Percentiles rank a stretch among this genome's conserved stretches.
phyloP scores from a whole-genome alignment of 768 basidiomycete genomes.

The Lactarius sanguifluus region DNA sequence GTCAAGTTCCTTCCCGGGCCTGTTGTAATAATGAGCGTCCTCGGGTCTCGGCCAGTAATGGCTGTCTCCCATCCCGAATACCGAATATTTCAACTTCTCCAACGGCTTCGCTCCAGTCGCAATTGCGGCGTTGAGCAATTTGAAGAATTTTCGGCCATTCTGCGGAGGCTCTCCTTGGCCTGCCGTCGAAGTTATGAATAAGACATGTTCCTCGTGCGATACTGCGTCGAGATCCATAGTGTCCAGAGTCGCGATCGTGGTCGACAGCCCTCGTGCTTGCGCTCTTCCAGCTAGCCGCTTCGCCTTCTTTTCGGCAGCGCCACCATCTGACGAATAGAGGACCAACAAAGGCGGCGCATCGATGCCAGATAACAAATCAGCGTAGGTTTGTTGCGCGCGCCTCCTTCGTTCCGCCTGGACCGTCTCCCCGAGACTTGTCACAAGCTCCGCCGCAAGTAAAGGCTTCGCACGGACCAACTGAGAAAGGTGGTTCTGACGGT shows the following conservation, averaged over 20 bases:
- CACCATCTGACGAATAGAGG: constrained; percentile 94
- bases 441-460: constrained; percentile 76
- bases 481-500: constrained; percentile 94
- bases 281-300: constrained; percentile 83
- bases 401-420: constrained; percentile 80
- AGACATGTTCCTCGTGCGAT: constrained; percentile 61
- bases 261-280: constrained; percentile 79
- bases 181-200: constrained; percentile 87
- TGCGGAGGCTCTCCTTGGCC: constrained; percentile 98
- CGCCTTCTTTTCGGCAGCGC: constrained; percentile 93
- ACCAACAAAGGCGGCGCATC: constrained; percentile 88
- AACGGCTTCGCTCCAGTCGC: constrained; percentile 59
- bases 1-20: constrained; percentile 89
- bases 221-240: constrained; percentile 75
- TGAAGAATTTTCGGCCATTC: constrained; percentile 89
- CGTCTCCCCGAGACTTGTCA: constrained; percentile 79
- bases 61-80: constrained; percentile 96
- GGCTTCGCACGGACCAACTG: constrained; percentile 85
- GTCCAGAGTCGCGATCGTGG: constrained; percentile 75
- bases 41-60: constrained; percentile 99
- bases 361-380: constrained; percentile 75
- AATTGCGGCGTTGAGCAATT: constrained; percentile 69
- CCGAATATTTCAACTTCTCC: constrained; percentile 67
- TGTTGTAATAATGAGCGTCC: constrained; percentile 98
- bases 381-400: constrained; percentile 81